These are phyloP conservation scores for Zoysia pacifica DNA, from an alignment of 176 grass and related monocot genomes.

Conservation along the genomic window DNA sequence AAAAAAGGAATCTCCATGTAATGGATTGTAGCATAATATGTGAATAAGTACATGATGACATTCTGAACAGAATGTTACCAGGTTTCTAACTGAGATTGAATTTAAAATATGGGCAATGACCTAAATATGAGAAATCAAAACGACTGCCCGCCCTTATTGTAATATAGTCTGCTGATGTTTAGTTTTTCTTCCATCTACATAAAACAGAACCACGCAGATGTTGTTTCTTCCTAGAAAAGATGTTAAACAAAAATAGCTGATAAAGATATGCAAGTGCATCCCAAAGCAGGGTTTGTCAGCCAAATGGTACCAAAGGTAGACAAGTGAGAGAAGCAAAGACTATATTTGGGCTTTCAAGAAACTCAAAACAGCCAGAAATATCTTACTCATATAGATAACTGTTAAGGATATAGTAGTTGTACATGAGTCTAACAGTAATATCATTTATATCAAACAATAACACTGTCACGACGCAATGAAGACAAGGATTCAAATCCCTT, in stretches of 20 bases:
- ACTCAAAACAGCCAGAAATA: no score
- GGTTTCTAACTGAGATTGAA: conserved; percentile 6
- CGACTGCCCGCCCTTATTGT: neutral
- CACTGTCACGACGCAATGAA: neutral
- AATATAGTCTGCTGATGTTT: neutral
- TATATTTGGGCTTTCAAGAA: neutral
- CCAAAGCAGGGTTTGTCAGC: neutral
- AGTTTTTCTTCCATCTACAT: neutral
- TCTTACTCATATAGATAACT: no score
- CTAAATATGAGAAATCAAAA: conserved; percentile 18
- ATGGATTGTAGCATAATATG: conserved; percentile 14
- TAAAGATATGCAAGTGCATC: neutral
- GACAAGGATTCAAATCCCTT: neutral
- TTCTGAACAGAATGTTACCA: neutral
- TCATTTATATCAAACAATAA: neutral
- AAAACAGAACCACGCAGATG: conserved; percentile 17
- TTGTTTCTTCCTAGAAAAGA: neutral
- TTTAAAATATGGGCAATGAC: neutral
- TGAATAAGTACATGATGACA: conserved; percentile 15
- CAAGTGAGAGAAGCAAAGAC: conserved; percentile 22
- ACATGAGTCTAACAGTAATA: no score
- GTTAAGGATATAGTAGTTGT: no score
- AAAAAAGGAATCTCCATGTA: conserved; percentile 8
- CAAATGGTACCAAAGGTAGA: neutral
- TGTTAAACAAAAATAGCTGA: neutral